phyloP scores from a whole-genome alignment of 2,329 filamentous ascomycete genomes.

The Neopestalotiopsis clavispora region DNA sequence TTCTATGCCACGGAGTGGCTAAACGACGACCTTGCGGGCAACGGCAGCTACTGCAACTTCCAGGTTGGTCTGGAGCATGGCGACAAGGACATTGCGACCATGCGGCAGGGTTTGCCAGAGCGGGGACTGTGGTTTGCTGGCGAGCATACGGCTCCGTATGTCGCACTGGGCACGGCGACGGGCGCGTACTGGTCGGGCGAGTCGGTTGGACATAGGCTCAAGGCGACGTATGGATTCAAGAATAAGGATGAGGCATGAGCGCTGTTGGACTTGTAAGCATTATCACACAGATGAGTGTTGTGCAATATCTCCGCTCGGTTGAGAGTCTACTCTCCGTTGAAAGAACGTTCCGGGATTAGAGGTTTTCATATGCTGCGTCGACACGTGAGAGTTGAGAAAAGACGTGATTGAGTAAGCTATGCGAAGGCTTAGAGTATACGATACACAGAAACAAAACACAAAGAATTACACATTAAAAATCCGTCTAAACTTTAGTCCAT shows the following conservation, averaged over 20 bases:
- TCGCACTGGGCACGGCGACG: slow-evolving; percentile 85
- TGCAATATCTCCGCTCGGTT: too few species aligned
- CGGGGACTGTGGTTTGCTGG: slow-evolving; percentile 84
- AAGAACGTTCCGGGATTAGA: too few species aligned
- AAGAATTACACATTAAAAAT: too few species aligned
- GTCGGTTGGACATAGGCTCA: slow-evolving; percentile 17
- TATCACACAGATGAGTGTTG: too few species aligned
- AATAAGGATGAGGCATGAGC: neutral
- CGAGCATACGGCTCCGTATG: slow-evolving; percentile 89
- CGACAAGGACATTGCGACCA: slow-evolving; percentile 71
- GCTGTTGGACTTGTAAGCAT: neutral
- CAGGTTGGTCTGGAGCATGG: slow-evolving; percentile 74
- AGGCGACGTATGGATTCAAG: slow-evolving; percentile 18
- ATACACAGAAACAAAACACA: too few species aligned
- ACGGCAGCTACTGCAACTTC: slow-evolving; percentile 86
- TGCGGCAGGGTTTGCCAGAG: slow-evolving; percentile 67
- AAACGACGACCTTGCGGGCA: slow-evolving; percentile 77
- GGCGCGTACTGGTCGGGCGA: slow-evolving; percentile 76
- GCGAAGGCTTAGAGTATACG: too few species aligned
- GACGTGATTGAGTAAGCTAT: too few species aligned
- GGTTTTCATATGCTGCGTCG: too few species aligned
- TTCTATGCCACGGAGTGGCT: slow-evolving; percentile 79
- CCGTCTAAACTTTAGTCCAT: too few species aligned
- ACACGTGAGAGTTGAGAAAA: too few species aligned
- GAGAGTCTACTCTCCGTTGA: too few species aligned